Evolutionary conservation across 192 early-diverging fungal species (phyloP).

Genomic region (Polychytrium aggregatum): DNA sequence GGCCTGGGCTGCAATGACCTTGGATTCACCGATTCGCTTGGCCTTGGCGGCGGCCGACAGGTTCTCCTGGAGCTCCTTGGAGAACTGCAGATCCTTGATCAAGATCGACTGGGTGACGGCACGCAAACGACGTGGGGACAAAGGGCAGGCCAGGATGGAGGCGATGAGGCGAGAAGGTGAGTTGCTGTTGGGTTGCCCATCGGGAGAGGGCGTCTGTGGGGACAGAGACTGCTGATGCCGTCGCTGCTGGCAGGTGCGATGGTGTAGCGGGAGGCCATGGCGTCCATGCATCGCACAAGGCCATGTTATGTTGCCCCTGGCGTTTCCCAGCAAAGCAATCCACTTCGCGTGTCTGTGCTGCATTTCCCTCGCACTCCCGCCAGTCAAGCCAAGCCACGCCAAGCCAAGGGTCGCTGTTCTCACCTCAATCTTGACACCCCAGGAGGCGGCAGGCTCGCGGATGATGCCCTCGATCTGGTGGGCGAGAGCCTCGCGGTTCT

Average conservation of each 20-base stretch:
- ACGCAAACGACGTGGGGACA: neutral
- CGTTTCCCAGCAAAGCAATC: no score
- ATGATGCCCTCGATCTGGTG: constrained; percentile 77
- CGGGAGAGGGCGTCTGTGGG: constrained; percentile 40
- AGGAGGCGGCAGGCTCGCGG: constrained; percentile 54
- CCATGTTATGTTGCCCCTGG: no score
- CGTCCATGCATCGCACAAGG: no score
- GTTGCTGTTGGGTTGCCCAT: neutral
- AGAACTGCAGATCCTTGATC: constrained; percentile 77
- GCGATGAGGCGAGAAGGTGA: neutral
- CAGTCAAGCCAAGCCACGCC: no score
- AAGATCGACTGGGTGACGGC: constrained; percentile 35
- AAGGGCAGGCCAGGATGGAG: neutral
- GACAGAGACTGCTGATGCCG: no score
- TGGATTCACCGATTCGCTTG: constrained; percentile 79
- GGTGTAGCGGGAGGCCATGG: no score
- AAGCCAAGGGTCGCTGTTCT: no score
- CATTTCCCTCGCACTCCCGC: no score
- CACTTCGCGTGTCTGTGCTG: no score
- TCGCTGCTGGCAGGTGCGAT: no score
- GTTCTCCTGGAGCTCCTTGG: constrained; percentile 65
- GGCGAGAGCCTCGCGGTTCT: constrained; percentile 79
- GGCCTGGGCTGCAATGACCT: constrained; percentile 81
- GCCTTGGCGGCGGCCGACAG: constrained; percentile 81
- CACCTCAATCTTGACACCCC: constrained; percentile 64